Evolutionary conservation across 768 basidiomycete species (phyloP), one percentile per base, ranked within the genome.

Genomic region (Lentinula detonsa): DNA sequence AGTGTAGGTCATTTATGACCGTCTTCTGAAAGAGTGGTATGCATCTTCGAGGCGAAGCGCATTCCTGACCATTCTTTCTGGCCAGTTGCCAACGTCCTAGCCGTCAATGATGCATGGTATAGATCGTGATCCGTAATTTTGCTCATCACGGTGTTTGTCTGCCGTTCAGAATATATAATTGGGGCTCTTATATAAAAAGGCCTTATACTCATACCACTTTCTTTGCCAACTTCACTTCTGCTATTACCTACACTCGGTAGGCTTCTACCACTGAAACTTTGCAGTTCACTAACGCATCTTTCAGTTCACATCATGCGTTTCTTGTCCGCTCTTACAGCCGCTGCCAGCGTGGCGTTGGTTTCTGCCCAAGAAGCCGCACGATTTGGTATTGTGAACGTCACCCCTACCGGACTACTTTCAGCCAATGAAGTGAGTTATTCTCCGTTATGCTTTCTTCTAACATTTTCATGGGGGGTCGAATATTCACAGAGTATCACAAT

Each of bases 311-410:
- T n/a, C 21, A 56, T 56, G 55, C 55, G 40, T 40, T 43, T 56
- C 39, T 56, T 43, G 9, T 56, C 55, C n/a, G 40, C 28, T 43
- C 37, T 56, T 56, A 18, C 21, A 4, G n/a, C 55, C 40, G 55
- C 55, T 28, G 55, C 55, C 40, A 31, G 55, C 31, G 53, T 40
- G 10, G 37, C 53, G 8, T 28, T 56, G 2, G 55, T 56, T 56
- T 56, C 42, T 28, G 55, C 55, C 23, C 55, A 56, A 40, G 55
- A 56, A 40, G 55, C 55, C 15, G 55, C 55, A 10, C 39, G 55
- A 13, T 56, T 56, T 35, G 55, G 55, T 34, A 43, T 56, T 3
- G 55, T 56, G 23, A 56, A 21, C 8, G 40, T 43, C 55, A 3
- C 55, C 10, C 55, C 55, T 43, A 4, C 55, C 7, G 55, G 55